These are phyloP conservation scores for Hebeloma cylindrosporum DNA, from an alignment of 768 basidiomycete genomes.

Conservation along the genomic window DNA sequence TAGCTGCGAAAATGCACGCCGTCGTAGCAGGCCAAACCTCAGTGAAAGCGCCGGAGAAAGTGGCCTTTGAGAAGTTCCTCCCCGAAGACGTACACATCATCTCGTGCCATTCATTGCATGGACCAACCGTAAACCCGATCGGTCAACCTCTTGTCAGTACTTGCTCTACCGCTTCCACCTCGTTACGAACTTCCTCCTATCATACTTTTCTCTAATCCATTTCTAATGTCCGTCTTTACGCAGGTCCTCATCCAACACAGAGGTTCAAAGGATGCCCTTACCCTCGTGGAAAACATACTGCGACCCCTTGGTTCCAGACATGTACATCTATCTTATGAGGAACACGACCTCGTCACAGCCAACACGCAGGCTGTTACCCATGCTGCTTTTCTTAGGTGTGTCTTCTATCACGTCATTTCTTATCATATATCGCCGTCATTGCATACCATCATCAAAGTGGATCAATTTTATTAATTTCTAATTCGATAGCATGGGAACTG, in stretches of 20 bases:
- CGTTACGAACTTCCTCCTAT: background rate
- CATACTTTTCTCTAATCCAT: background rate
- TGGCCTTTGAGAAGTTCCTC: constrained; percentile 85
- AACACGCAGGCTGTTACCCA: constrained; percentile 99
- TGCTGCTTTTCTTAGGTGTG: constrained; percentile 91
- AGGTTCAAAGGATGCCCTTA: constrained; percentile 68
- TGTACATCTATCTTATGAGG: constrained; percentile 93
- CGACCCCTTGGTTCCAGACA: constrained; percentile 78
- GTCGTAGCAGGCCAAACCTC: constrained; percentile 96
- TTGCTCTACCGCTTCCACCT: background rate
- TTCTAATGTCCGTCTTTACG: background rate
- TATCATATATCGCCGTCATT: background rate
- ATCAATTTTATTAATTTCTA: too few species aligned
- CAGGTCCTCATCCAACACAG: constrained; percentile 91
- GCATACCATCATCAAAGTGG: too few species aligned
- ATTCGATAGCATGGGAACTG: constrained; percentile 87
- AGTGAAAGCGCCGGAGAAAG: constrained; percentile 91
- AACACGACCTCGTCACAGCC: constrained; percentile 94
- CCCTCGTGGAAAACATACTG: constrained; percentile 80
- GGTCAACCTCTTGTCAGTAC: constrained; percentile 84
- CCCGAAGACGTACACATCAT: constrained; percentile 87
- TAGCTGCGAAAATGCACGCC: constrained; percentile 90
- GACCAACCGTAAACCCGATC: constrained; percentile 81
- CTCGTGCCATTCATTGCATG: constrained; percentile 93
- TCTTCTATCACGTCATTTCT: background rate